A percentile compares a stretch with the other conserved stretches of the same genome.
Conservation (phyloP, 2,329 filamentous ascomycete species). For the Xylariaceae sp. region DNA sequence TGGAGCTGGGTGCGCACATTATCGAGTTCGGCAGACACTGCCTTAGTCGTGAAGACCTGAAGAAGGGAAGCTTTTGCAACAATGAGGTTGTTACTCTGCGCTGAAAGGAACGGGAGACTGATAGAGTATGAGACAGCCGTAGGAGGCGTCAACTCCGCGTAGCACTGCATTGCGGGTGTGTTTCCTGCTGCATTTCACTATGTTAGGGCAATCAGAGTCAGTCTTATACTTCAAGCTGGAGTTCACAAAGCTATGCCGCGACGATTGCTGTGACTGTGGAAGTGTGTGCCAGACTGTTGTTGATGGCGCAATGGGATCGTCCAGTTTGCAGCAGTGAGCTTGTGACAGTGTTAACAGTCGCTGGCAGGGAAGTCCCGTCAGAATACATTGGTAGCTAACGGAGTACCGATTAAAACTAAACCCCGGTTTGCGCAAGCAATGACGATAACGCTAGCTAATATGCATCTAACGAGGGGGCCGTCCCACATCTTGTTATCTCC, state of each 20-base stretch:
- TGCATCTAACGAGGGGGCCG: no score
- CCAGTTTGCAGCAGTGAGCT: slow-evolving; percentile 9
- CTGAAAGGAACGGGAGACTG: slow-evolving; percentile 68
- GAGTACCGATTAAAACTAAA: no score
- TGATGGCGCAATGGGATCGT: slow-evolving; percentile 6
- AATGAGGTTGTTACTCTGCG: slow-evolving; percentile 75
- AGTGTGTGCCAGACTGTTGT: background rate
- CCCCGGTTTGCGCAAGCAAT: no score
- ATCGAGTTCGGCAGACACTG: slow-evolving; percentile 59
- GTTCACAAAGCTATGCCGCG: background rate
- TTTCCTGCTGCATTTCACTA: slow-evolving; percentile 29
- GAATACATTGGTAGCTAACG: no score
- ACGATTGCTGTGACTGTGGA: background rate
- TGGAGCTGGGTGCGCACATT: slow-evolving; percentile 35
- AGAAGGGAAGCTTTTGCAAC: slow-evolving; percentile 90
- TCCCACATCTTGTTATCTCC: no score
- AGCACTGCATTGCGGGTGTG: slow-evolving; percentile 74
- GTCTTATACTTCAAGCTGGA: background rate
- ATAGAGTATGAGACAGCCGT: slow-evolving; percentile 90
- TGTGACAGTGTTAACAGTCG: no score
- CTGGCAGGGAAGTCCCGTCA: no score
- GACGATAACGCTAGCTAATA: no score
- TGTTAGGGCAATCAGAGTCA: background rate
- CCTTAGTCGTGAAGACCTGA: slow-evolving; percentile 77
- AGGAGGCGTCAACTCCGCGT: slow-evolving; percentile 89